phyloP scores from a whole-genome alignment of 345 rosid species.

The Eucalyptus curtisii region DNA sequence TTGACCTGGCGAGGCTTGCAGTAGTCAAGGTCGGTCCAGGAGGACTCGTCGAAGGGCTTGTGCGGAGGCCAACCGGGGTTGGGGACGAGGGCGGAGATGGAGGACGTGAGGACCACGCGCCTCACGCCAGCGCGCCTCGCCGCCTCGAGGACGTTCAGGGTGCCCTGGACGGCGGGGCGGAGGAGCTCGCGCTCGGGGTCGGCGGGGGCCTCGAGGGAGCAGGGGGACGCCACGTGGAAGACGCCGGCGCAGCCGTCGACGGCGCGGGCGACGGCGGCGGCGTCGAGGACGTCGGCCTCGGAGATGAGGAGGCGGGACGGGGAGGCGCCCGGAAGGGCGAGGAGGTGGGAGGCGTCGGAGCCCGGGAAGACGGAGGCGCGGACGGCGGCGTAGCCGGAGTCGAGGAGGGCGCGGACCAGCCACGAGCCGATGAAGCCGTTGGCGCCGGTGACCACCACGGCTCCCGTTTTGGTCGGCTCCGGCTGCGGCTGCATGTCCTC shows the following conservation, averaged over 20 bases:
- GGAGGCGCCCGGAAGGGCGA: constrained; percentile 26
- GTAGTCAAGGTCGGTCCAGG: constrained; percentile 75
- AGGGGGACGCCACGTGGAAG: constrained; percentile 89
- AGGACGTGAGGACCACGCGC: constrained; percentile 74
- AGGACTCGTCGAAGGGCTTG: constrained; percentile 45
- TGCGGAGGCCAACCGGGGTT: constrained; percentile 52
- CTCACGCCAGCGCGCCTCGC: constrained; percentile 36
- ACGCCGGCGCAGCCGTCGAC: constrained; percentile 65
- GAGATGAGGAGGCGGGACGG: constrained; percentile 11
- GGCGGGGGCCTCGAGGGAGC: constrained; percentile 52
- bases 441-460: constrained; percentile 78
- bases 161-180: constrained; percentile 74
- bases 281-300: constrained; percentile 60
- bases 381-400: constrained; percentile 41
- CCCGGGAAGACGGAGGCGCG: constrained; percentile 56
- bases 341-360: constrained; percentile 45
- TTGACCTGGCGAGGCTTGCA: constrained; percentile 55
- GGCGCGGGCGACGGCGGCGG: constrained; percentile 35
- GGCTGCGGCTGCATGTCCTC: not conserved
- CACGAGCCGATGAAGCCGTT: constrained; percentile 84
- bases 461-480: not conserved
- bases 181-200: constrained; percentile 56
- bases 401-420: constrained; percentile 42
- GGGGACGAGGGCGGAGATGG: constrained; percentile 71
- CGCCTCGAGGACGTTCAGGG: constrained; percentile 57